Evolutionary conservation across 768 basidiomycete genomes (phyloP), one percentile per base, ranked within the genome.

Genomic region (Suillus paluster): DNA sequence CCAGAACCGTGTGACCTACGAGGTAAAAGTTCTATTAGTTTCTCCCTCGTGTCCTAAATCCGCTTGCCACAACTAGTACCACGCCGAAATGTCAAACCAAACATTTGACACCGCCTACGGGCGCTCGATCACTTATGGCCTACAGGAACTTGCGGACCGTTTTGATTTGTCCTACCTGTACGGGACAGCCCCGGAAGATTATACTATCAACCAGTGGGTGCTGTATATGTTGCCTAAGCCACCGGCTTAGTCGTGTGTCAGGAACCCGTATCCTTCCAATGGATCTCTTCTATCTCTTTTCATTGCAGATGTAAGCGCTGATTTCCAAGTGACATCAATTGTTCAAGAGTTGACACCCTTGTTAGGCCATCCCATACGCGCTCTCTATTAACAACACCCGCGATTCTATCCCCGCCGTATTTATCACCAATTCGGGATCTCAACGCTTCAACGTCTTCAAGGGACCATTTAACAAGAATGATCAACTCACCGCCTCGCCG

Each of bases 391-490:
- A 90, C 77, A 90, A 90, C 72, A 78, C 84, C 3, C 84, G 89
- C 27, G 81, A 83, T 5, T 71, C 71, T 3, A 82, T 84, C 53
- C 86, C 90, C 38, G 86, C 82, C 65, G 77, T 91, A 66, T 83
- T 90, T 71, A 84, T 92, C 61, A 75, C 79, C 57, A 87, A 90
- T 74, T 83, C 88, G 2, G 89, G 84, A 12, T 84, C 80, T 12
- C 79, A 86, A 67, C 85, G 91, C 55, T 92, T 86, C 74, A 83
- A 90, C 66, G 72, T 93, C 56, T 87, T 85, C 68, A 66, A 80
- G 2, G 92, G 92, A 2, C 68, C 85, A 3, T 94, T 95, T 76
- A 89, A 88, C 34, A 86, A 86, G 72, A 91, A 94, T 71, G 92
- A 95, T 72, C 88, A 92, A 66, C 81, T 94, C 49, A 90, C 90